Conservation (phyloP, 768 basidiomycete genomes). For the Russula ochroleuca region DNA sequence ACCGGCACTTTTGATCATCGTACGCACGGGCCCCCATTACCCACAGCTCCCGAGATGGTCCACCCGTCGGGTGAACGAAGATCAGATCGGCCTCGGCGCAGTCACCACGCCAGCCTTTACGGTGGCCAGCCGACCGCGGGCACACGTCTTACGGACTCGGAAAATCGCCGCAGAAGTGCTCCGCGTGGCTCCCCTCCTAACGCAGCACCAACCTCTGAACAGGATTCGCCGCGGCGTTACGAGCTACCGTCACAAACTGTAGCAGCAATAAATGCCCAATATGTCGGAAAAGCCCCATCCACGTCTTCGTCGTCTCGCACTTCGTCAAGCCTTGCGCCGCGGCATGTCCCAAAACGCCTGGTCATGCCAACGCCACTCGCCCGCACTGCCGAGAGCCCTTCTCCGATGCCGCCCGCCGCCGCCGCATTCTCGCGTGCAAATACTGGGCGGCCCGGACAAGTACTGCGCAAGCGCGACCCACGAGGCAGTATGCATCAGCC, state of each 20-base stretch:
- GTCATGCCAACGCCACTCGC: constrained; percentile 68
- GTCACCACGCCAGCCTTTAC: constrained; percentile 5
- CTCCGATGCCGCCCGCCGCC: background rate
- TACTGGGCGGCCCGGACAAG: constrained; percentile 24
- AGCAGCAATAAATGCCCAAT: constrained; percentile 13
- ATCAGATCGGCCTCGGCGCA: background rate
- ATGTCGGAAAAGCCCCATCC: constrained; percentile 8
- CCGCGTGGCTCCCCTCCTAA: constrained; percentile 1
- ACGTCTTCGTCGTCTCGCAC: constrained; percentile 15
- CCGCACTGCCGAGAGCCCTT: constrained; percentile 13
- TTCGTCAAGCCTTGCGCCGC: constrained; percentile 27
- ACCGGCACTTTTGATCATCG: background rate
- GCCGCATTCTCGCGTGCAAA: background rate
- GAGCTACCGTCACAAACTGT: constrained; percentile 23
- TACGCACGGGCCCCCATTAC: background rate
- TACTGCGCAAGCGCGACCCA: constrained; percentile 32
- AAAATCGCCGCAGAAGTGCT: background rate
- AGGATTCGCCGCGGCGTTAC: constrained; percentile 17
- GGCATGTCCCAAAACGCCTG: constrained; percentile 56
- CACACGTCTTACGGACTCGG: background rate
- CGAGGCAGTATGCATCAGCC: background rate
- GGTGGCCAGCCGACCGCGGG: background rate
- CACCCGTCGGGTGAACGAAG: background rate
- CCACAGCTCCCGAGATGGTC: constrained; percentile 1
- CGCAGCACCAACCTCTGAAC: background rate